Evolutionary conservation across 2,329 filamentous ascomycete species (phyloP).

Genomic region (Fusarium sp.): DNA sequence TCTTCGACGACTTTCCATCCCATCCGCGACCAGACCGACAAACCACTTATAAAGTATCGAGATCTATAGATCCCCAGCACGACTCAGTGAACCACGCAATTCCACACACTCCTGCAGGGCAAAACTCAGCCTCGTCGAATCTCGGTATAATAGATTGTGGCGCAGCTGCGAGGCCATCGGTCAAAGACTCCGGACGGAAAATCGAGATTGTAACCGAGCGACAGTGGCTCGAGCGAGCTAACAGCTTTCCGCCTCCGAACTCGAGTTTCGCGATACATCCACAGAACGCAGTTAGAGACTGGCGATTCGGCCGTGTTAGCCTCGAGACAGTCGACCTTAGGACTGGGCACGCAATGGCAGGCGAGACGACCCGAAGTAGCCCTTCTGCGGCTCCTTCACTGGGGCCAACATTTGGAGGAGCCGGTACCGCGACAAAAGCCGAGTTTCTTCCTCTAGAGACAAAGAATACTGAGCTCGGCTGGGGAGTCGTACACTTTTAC

Average conservation of each 20-base stretch:
- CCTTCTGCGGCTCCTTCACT: constrained; percentile 62
- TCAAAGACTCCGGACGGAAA: constrained; percentile 45
- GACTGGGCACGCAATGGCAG: constrained; percentile 46
- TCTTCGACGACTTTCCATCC: constrained; percentile 66
- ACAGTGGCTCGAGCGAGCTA: constrained; percentile 52
- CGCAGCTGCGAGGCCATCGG: constrained; percentile 47
- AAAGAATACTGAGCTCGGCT: constrained; percentile 80
- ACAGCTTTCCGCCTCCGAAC: constrained; percentile 55
- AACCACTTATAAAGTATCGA: constrained; percentile 23
- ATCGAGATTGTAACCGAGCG: constrained; percentile 52
- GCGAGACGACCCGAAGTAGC: constrained; percentile 52
- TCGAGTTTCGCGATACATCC: constrained; percentile 57
- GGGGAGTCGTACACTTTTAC: constrained; percentile 95
- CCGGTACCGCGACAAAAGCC: constrained; percentile 84
- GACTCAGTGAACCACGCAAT: background rate
- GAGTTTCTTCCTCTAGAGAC: constrained; percentile 76
- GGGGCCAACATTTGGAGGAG: constrained; percentile 64
- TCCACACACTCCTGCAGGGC: background rate
- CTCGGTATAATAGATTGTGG: constrained; percentile 61
- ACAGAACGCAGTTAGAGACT: constrained; percentile 69
- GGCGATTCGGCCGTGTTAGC: constrained; percentile 81
- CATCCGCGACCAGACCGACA: constrained; percentile 51
- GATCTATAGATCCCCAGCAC: background rate
- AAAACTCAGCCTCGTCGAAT: constrained; percentile 25
- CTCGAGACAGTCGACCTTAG: constrained; percentile 83